Evolutionary conservation across 2,329 filamentous ascomycete species (phyloP), one percentile per base, ranked within the genome.

Genomic region (Botryosphaeria dothidea): DNA sequence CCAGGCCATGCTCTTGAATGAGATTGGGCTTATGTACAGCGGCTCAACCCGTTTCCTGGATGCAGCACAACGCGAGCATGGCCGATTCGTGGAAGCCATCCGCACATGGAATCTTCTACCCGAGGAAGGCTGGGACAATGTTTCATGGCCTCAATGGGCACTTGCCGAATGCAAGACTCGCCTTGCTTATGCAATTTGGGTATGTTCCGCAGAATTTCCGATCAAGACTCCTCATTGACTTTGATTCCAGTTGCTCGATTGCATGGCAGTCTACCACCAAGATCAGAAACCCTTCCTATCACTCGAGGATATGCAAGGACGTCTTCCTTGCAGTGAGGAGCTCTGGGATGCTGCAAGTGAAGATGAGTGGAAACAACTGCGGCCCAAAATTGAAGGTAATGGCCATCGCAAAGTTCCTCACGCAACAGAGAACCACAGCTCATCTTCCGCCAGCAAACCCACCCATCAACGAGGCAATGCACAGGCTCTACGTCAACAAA

Each of bases 401-500:
- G 3, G 1, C 19, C 6, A 19, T 34, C 31, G 31, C 3, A 34
- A 6, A 29, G 2, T 27, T 1, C 7, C 23, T 34, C 15, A 9
- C 46, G 21, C n/a, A 19, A 34, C 19, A 43, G 4, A 21, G 15
- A 2, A 5, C 9, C 29, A 34, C 3, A 9, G 31, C 29, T 41
- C 41, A 61, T 41, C 38, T 25, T 38, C 49, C 23, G 4, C 23
- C 31, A 41, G 51, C 56, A 21, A 67, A 67, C 23, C 66, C 67
- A n/a, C 79, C 79, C 21, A 75, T 83, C 6, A 74, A 76, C 38
- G 71, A 76, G 49, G 79, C 81, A 1, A 72, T 83, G 17, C 77
- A 83, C 58, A 75, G 75, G 2, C 68, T 84, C 3, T 85, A 84
- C 67, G 77, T 83, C 23, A 81, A 84, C 67, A 85, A 84, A 69